Evolutionary conservation across 2,329 filamentous ascomycete species (phyloP).

Genomic region (Botrytis fabae): DNA sequence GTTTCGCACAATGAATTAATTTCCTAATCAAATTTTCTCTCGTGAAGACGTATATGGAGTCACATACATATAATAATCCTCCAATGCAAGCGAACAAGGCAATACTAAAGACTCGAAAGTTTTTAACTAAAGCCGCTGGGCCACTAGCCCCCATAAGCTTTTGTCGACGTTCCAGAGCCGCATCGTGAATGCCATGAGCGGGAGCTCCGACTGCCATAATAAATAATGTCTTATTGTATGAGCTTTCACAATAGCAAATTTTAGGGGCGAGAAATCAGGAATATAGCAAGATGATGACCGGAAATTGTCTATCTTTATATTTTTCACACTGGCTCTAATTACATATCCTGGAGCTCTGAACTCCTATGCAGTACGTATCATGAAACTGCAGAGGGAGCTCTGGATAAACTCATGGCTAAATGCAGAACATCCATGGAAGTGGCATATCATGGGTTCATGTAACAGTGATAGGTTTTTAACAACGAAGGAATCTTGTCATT

Average conservation of each 20-base stretch:
- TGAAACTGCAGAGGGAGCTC: neutral
- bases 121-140: conserved; percentile 56
- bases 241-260: neutral
- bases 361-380: neutral
- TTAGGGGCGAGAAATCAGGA: neutral
- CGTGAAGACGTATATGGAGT: neutral
- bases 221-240: neutral
- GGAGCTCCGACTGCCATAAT: conserved; percentile 20
- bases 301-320: neutral
- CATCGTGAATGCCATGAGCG: conserved; percentile 48
- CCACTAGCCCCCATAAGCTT: conserved; percentile 55
- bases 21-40: neutral
- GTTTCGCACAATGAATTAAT: neutral
- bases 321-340: neutral
- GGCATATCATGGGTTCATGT: neutral
- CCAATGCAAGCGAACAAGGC: conserved; percentile 64
- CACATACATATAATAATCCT: conserved; percentile 50
- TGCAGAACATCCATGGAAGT: neutral
- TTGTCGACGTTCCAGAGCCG: conserved; percentile 53
- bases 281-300: neutral
- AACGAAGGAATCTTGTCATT: neutral
- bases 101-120: conserved; percentile 60
- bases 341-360: neutral
- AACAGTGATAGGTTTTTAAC: neutral
- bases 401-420: neutral